phyloP scores from a whole-genome alignment of 2,329 filamentous ascomycete genomes.

The Rhynchosporium agropyri region DNA sequence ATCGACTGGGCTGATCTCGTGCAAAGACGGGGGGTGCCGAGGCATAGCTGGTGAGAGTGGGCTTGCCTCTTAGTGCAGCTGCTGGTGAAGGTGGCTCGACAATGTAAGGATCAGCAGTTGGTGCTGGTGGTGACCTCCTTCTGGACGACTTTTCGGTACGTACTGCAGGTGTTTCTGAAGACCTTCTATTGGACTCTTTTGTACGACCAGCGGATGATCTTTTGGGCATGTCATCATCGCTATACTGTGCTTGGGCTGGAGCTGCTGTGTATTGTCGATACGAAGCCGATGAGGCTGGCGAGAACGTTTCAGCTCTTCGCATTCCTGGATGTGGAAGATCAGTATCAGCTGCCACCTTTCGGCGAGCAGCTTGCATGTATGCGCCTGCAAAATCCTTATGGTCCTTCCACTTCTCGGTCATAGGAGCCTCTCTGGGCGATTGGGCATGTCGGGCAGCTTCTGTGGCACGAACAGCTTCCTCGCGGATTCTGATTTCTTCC shows the following conservation, averaged over 20 bases:
- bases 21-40: slow-evolving; percentile 37
- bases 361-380: slow-evolving; percentile 41
- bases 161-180: slow-evolving; percentile 35
- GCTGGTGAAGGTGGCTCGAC: slow-evolving; percentile 39
- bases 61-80: slow-evolving; percentile 31
- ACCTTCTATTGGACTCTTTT: slow-evolving; percentile 33
- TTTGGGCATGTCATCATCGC: slow-evolving; percentile 40
- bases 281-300: slow-evolving; percentile 26
- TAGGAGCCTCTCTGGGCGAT: slow-evolving; percentile 28
- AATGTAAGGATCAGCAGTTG: slow-evolving; percentile 31
- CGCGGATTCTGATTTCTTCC: slow-evolving; percentile 32
- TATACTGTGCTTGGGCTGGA: slow-evolving; percentile 23
- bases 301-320: slow-evolving; percentile 40
- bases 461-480: slow-evolving; percentile 25
- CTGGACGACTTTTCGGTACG: slow-evolving; percentile 31
- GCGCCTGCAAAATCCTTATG: slow-evolving; percentile 36
- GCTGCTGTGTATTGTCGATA: slow-evolving; percentile 26
- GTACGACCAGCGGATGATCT: slow-evolving; percentile 36
- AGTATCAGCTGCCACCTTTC: slow-evolving; percentile 28
- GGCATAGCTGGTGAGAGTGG: slow-evolving; percentile 36
- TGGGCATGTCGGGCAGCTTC: slow-evolving; percentile 22
- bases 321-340: slow-evolving; percentile 28
- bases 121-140: slow-evolving; percentile 31
- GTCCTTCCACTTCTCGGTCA: slow-evolving; percentile 35
- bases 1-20: slow-evolving; percentile 37